Conservation (phyloP, 1,284 basidiomycete genomes). For the Puccinia horiana region DNA sequence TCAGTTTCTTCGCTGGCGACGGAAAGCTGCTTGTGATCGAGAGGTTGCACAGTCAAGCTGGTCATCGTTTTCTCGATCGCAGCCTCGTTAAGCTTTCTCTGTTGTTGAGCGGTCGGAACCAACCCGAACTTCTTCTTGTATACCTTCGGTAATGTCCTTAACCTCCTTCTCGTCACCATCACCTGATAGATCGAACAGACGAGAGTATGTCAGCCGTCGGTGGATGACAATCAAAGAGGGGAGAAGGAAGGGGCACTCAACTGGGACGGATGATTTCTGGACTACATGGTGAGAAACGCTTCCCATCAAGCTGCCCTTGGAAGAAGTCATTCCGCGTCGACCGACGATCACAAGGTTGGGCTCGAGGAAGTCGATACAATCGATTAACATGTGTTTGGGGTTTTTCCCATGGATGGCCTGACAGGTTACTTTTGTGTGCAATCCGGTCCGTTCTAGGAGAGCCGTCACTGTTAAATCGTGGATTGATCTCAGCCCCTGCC, state of each 20-base stretch:
- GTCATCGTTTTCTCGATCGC: not conserved
- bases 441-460: slow-evolving; percentile 36
- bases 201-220: not conserved
- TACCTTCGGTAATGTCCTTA: slow-evolving; percentile 32
- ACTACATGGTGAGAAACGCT: slow-evolving; percentile 43
- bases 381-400: slow-evolving; percentile 30
- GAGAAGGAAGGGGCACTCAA: slow-evolving; percentile 28
- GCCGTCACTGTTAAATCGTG: slow-evolving; percentile 25
- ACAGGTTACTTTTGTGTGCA: slow-evolving; percentile 41
- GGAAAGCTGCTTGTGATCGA: not conserved
- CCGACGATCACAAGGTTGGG: slow-evolving; percentile 46
- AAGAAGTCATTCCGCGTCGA: slow-evolving; percentile 24
- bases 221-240: not conserved
- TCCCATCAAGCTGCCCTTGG: slow-evolving; percentile 41
- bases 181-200: slow-evolving; percentile 1
- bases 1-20: slow-evolving; percentile 22
- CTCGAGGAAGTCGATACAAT: slow-evolving; percentile 46
- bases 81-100: slow-evolving; percentile 12
- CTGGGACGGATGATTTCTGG: slow-evolving; percentile 47
- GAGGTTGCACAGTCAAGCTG: not conserved
- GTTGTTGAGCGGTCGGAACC: not conserved
- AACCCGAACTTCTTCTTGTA: slow-evolving; percentile 43
- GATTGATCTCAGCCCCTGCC: not conserved
- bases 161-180: slow-evolving; percentile 35
- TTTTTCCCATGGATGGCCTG: slow-evolving; percentile 46